Conservation (phyloP, 352 stramenopile genomes). For the Globisporangium recalcitrans region DNA sequence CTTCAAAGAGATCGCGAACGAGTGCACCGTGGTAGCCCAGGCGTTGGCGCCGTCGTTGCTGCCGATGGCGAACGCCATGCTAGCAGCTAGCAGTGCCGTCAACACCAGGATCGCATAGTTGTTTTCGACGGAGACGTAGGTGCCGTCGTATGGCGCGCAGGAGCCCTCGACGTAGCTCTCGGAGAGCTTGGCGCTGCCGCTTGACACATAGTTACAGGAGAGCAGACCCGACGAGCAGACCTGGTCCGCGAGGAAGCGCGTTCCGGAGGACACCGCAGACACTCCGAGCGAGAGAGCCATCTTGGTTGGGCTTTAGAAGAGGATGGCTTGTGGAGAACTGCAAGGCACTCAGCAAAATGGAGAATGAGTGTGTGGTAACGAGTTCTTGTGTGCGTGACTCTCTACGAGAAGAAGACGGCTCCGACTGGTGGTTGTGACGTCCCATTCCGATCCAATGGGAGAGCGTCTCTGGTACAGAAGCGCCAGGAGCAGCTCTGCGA, state of each 20-base stretch:
- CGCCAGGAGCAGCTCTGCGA: no score
- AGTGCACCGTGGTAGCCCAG: conserved; percentile 75
- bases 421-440: no score
- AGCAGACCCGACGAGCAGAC: not conserved
- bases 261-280: not conserved
- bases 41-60: conserved; percentile 87
- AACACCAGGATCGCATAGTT: conserved; percentile 26
- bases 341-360: no score
- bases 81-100: conserved; percentile 20
- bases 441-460: no score
- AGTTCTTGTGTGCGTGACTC: no score
- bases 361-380: no score
- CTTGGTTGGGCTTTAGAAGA: no score
- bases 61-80: conserved; percentile 41
- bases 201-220: not conserved
- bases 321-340: no score
- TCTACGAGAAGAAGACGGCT: no score
- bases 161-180: not conserved
- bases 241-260: not conserved
- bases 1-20: conserved; percentile 64
- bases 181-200: not conserved
- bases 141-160: conserved; percentile 23
- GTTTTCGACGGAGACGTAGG: conserved; percentile 18
- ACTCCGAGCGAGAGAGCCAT: not conserved
- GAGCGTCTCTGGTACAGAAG: no score